Conservation (phyloP, 495 filamentous ascomycete genomes). For the Talaromyces borbonicus region DNA sequence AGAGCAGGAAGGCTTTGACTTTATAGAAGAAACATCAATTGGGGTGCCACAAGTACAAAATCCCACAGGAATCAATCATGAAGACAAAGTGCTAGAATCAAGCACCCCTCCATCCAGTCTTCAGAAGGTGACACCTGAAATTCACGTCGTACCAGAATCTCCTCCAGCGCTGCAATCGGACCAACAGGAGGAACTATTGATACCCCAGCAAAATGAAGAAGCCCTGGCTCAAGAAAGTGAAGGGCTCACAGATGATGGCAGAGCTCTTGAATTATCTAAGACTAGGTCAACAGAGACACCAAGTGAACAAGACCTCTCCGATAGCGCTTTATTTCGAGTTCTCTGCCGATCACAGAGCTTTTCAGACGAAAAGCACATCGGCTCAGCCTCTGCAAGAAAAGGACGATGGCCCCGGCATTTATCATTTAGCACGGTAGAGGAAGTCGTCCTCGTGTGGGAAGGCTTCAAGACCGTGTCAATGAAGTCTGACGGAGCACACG, state of each 20-base stretch:
- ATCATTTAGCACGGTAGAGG: slow-evolving; percentile 84
- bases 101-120: not conserved
- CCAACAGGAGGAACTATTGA: not conserved
- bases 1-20: not conserved
- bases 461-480: slow-evolving; percentile 28
- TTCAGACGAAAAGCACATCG: slow-evolving; percentile 18
- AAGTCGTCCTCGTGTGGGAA: slow-evolving; percentile 70
- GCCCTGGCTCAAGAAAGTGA: not conserved
- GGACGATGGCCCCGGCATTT: slow-evolving; percentile 68
- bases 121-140: slow-evolving; percentile 15
- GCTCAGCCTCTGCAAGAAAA: slow-evolving; percentile 34
- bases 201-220: not conserved
- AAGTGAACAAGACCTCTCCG: slow-evolving; percentile 19
- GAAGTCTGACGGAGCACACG: slow-evolving; percentile 16
- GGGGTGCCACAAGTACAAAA: not conserved
- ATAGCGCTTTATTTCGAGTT: slow-evolving; percentile 22
- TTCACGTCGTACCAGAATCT: slow-evolving; percentile 11
- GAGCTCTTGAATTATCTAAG: slow-evolving; percentile 22
- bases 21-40: not conserved
- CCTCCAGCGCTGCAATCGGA: not conserved
- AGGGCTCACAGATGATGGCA: slow-evolving; percentile 18
- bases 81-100: not conserved
- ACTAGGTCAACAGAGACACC: slow-evolving; percentile 29
- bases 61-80: slow-evolving; percentile 5
- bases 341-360: slow-evolving; percentile 39